These are phyloP conservation scores for Barnettozyma californica DNA, from an alignment of 805 yeast species.

Conservation along the genomic window DNA sequence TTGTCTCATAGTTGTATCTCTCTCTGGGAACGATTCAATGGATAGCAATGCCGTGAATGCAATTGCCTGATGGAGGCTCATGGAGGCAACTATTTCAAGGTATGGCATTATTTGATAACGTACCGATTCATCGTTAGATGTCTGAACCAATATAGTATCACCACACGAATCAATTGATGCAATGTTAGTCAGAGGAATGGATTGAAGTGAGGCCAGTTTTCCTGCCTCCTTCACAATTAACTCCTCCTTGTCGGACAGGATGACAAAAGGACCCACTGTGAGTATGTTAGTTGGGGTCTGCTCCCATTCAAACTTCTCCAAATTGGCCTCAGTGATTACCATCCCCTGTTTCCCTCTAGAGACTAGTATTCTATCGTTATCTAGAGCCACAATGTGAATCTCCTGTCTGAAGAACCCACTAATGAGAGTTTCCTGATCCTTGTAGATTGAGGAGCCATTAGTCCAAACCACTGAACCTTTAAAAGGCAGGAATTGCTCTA, in stretches of 20 bases:
- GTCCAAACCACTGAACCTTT: slow-evolving; percentile 11
- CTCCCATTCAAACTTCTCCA: slow-evolving; percentile 8
- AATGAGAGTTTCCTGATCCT: not conserved
- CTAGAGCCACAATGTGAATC: not conserved
- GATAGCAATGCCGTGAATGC: slow-evolving; percentile 32
- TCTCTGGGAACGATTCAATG: slow-evolving; percentile 23
- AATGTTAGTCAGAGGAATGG: slow-evolving; percentile 21
- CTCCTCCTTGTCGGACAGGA: slow-evolving; percentile 14
- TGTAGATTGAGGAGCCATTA: slow-evolving; percentile 4
- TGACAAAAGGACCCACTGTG: slow-evolving; percentile 5
- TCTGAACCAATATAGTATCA: not conserved
- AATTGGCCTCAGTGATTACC: not conserved
- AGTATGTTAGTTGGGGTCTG: slow-evolving; percentile 1
- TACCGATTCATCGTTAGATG: not conserved
- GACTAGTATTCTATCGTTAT: not conserved
- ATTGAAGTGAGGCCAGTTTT: slow-evolving; percentile 33
- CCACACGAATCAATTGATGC: not conserved
- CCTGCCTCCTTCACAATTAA: slow-evolving; percentile 36
- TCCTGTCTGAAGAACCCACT: slow-evolving; percentile 4
- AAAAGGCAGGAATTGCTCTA: slow-evolving; percentile 17
- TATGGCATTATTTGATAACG: not conserved
- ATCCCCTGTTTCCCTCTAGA: slow-evolving; percentile 8
- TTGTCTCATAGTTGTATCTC: slow-evolving; percentile 35
- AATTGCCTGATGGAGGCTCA: slow-evolving; percentile 27
- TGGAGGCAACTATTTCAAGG: slow-evolving; percentile 1